phyloP scores from a whole-genome alignment of 2,329 filamentous ascomycete species.

The Microthyrium microscopicum region DNA sequence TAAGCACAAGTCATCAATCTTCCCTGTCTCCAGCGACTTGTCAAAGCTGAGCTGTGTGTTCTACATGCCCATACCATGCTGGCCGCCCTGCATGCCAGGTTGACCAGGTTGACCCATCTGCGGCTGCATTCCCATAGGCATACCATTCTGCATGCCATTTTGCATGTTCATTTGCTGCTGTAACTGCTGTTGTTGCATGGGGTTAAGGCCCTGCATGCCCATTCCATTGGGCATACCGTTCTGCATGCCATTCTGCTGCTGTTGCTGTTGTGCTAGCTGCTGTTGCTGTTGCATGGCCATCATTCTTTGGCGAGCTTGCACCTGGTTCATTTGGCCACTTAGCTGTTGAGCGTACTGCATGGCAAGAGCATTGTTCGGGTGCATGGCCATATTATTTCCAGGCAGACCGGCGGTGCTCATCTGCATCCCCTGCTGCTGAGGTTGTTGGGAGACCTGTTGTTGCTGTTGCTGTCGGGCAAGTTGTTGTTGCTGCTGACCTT shows the following conservation, averaged over 20 bases:
- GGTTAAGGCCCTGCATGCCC: background rate
- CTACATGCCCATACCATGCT: too few species aligned
- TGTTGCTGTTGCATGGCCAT: background rate
- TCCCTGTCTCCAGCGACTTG: too few species aligned
- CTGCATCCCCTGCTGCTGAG: background rate
- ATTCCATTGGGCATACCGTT: constrained; percentile 7
- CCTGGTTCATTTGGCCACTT: constrained; percentile 3
- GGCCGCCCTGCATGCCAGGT: too few species aligned
- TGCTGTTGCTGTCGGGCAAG: constrained; percentile 11
- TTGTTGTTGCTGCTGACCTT: constrained; percentile 13
- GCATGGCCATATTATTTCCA: too few species aligned
- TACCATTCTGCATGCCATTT: constrained; percentile 4
- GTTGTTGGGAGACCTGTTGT: constrained; percentile 1
- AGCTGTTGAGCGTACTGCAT: too few species aligned
- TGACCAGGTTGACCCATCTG: constrained; percentile 5
- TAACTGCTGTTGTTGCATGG: constrained; percentile 7
- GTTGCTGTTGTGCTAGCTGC: constrained; percentile 12
- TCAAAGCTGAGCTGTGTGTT: too few species aligned
- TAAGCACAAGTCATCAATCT: too few species aligned
- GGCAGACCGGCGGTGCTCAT: background rate
- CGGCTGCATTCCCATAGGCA: constrained; percentile 5
- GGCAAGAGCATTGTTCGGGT: too few species aligned
- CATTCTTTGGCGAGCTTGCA: background rate
- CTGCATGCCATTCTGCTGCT: constrained; percentile 5
- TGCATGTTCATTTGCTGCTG: constrained; percentile 8